phyloP scores from a whole-genome alignment of 2,329 filamentous ascomycete genomes.

The Ophiostoma ips region DNA sequence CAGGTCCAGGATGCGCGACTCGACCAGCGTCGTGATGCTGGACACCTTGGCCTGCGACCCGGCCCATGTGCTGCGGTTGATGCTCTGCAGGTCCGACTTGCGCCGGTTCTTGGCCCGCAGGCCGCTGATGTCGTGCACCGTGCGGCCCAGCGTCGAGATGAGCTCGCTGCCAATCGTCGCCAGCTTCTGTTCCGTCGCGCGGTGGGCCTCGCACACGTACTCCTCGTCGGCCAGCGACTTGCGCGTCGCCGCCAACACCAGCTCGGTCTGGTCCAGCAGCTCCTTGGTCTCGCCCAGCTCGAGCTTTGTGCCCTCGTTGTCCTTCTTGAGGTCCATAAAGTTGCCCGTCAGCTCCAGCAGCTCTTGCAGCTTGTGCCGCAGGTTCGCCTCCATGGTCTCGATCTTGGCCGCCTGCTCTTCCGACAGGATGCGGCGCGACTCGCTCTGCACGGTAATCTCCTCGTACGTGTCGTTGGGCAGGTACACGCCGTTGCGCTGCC shows the following conservation, averaged over 20 bases:
- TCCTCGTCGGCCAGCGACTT: slow-evolving; percentile 68
- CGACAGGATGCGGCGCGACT: slow-evolving; percentile 77
- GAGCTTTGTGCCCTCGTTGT: slow-evolving; percentile 63
- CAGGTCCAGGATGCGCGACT: slow-evolving; percentile 60
- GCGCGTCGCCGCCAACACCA: slow-evolving; percentile 64
- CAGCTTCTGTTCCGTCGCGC: slow-evolving; percentile 70
- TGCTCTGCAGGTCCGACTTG: slow-evolving; percentile 66
- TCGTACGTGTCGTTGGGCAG: slow-evolving; percentile 80
- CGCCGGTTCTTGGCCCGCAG: slow-evolving; percentile 77
- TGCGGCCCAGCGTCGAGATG: slow-evolving; percentile 61
- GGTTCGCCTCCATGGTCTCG: slow-evolving; percentile 77
- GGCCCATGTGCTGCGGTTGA: slow-evolving; percentile 70
- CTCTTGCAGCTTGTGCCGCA: slow-evolving; percentile 89
- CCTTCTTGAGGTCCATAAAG: slow-evolving; percentile 79
- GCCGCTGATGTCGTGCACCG: slow-evolving; percentile 66
- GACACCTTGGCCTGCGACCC: slow-evolving; percentile 62
- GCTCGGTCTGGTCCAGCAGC: slow-evolving; percentile 76
- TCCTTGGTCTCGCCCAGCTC: slow-evolving; percentile 67
- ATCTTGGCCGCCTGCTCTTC: slow-evolving; percentile 90
- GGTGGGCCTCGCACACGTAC: slow-evolving; percentile 65
- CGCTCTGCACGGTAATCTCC: slow-evolving; percentile 80
- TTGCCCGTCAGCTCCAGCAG: slow-evolving; percentile 73
- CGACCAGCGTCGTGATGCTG: slow-evolving; percentile 63
- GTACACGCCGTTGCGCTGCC: slow-evolving; percentile 91
- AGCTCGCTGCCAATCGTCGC: slow-evolving; percentile 60